Evolutionary conservation across 2,329 filamentous ascomycete genomes (phyloP).

Genomic region (Sclerotinia spermophila): DNA sequence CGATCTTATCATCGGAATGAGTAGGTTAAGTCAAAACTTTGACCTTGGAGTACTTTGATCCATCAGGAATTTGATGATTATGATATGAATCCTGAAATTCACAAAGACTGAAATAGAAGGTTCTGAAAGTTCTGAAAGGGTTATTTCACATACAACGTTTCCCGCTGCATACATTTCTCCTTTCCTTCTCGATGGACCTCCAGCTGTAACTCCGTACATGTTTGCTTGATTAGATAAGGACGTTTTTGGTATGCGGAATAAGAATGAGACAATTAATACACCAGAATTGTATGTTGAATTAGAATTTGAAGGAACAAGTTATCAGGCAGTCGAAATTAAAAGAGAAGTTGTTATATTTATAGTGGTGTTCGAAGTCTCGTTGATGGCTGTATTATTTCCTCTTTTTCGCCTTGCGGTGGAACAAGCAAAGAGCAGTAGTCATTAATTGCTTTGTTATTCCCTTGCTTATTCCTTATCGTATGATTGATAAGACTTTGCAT

Average conservation of each 20-base stretch:
- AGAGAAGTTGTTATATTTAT: background rate
- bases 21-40: conserved; percentile 1
- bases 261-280: background rate
- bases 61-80: background rate
- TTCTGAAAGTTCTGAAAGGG: conserved; percentile 1
- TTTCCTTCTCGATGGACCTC: background rate
- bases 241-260: background rate
- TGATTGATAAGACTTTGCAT: background rate
- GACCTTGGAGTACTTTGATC: background rate
- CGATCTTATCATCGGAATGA: background rate
- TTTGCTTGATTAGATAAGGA: background rate
- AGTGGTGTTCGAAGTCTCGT: background rate
- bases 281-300: background rate
- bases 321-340: background rate
- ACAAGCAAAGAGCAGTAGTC: background rate
- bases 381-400: background rate
- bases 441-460: conserved; percentile 10
- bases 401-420: background rate
- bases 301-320: background rate
- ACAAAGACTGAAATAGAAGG: background rate
- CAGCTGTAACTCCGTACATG: conserved; percentile 9
- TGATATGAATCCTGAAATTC: too few species aligned
- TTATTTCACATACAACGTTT: conserved; percentile 28
- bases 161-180: conserved; percentile 29
- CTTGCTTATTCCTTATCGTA: conserved; percentile 9